These are phyloP conservation scores for Claviceps capensis DNA, from an alignment of 2,329 filamentous ascomycete species.

Conservation along the genomic window DNA sequence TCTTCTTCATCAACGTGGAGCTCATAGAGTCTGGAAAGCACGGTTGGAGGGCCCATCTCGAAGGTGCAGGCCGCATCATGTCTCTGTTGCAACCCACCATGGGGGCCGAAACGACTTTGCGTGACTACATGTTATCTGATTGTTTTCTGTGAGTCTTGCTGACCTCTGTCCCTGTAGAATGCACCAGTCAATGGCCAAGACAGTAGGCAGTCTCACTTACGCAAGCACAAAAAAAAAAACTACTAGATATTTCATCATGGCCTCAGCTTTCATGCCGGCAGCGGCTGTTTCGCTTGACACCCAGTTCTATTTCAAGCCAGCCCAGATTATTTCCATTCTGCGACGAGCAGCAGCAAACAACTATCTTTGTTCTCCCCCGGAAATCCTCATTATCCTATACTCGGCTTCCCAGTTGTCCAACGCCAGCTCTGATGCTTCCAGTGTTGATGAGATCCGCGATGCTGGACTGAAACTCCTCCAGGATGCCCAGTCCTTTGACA, in stretches of 20 bases:
- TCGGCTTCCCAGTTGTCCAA: slow-evolving; percentile 27
- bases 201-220: not conserved
- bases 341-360: slow-evolving; percentile 28
- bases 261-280: slow-evolving; percentile 26
- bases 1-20: slow-evolving; percentile 37
- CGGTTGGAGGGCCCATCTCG: slow-evolving; percentile 32
- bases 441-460: slow-evolving; percentile 15
- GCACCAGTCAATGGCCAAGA: not conserved
- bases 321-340: slow-evolving; percentile 24
- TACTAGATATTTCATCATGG: slow-evolving; percentile 30
- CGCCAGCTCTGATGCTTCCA: slow-evolving; percentile 12
- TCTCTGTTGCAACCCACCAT: slow-evolving; percentile 22
- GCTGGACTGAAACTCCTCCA: slow-evolving; percentile 21
- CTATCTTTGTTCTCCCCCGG: slow-evolving; percentile 32
- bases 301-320: slow-evolving; percentile 22
- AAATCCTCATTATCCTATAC: slow-evolving; percentile 29
- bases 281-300: slow-evolving; percentile 13
- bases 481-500: slow-evolving; percentile 25
- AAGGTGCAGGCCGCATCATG: slow-evolving; percentile 31
- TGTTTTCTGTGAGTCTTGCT: slow-evolving; percentile 27
- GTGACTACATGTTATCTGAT: slow-evolving; percentile 33
- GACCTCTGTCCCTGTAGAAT: not conserved
- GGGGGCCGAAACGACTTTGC: slow-evolving; percentile 20
- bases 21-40: slow-evolving; percentile 35
- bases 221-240: slow-evolving; percentile 11